A percentile compares a stretch with the other conserved stretches of the same genome.
phyloP scores from a whole-genome alignment of 179 eudicot genomes.

The Camellia oleifera region DNA sequence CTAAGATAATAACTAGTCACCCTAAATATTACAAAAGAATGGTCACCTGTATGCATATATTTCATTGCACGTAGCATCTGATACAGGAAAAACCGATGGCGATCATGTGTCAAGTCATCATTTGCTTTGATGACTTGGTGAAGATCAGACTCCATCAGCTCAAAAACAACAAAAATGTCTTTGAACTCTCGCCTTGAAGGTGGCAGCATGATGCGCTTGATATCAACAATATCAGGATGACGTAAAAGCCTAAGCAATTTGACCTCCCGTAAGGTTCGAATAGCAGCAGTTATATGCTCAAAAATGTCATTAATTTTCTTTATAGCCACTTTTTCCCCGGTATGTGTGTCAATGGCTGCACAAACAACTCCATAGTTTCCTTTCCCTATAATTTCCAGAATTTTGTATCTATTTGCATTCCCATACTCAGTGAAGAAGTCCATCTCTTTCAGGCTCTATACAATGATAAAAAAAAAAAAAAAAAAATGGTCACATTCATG shows the following conservation, averaged over 20 bases:
- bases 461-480: neutral
- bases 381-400: slow-evolving; percentile 53
- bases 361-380: slow-evolving; percentile 76
- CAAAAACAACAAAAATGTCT: slow-evolving; percentile 65
- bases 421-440: slow-evolving; percentile 61
- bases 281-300: slow-evolving; percentile 61
- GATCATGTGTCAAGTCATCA: slow-evolving; percentile 54
- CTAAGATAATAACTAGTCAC: neutral
- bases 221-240: slow-evolving; percentile 68
- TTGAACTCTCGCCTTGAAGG: slow-evolving; percentile 57
- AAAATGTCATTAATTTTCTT: slow-evolving; percentile 62
- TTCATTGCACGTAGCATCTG: slow-evolving; percentile 65
- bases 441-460: slow-evolving; percentile 55
- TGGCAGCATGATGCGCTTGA: slow-evolving; percentile 64
- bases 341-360: slow-evolving; percentile 59
- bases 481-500: slow-evolving; percentile 9
- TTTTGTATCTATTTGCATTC: slow-evolving; percentile 56
- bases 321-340: slow-evolving; percentile 64
- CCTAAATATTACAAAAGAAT: neutral
- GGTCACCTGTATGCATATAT: slow-evolving; percentile 90
- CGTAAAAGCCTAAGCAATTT: slow-evolving; percentile 57
- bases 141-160: slow-evolving; percentile 61
- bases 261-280: slow-evolving; percentile 57
- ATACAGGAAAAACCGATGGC: slow-evolving; percentile 53
- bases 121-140: slow-evolving; percentile 54